Evolutionary conservation across 2,329 filamentous ascomycete species (phyloP).

Genomic region (Ophiosphaerella herpotricha): DNA sequence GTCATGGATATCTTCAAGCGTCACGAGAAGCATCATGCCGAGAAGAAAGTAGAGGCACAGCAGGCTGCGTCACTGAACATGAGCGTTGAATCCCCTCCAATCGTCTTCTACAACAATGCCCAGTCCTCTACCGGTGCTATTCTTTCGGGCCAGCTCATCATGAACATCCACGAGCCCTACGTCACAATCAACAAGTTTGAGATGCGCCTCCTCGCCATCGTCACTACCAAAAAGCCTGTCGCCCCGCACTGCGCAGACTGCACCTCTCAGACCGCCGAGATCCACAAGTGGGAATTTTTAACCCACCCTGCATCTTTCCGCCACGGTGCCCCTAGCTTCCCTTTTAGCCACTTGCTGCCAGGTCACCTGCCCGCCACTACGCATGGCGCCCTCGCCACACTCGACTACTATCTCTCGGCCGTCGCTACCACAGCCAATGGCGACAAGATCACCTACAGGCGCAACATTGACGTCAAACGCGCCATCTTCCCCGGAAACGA

Average conservation of each 20-base stretch:
- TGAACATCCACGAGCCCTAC: constrained; percentile 70
- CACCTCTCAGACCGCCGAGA: constrained; percentile 69
- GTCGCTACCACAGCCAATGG: constrained; percentile 60
- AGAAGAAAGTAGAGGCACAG: constrained; percentile 43
- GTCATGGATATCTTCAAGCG: constrained; percentile 48
- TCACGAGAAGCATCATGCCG: constrained; percentile 37
- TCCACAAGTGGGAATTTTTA: constrained; percentile 79
- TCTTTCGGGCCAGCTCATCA: constrained; percentile 79
- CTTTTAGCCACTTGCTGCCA: constrained; percentile 84
- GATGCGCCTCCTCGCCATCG: constrained; percentile 71
- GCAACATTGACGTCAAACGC: constrained; percentile 74
- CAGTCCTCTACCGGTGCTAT: constrained; percentile 80
- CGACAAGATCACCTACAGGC: constrained; percentile 67
- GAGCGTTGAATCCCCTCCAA: constrained; percentile 81
- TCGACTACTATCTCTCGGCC: constrained; percentile 73
- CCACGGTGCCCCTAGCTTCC: constrained; percentile 73
- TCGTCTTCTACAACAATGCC: constrained; percentile 79
- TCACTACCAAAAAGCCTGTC: constrained; percentile 81
- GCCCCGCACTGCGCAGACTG: constrained; percentile 79
- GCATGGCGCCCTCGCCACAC: constrained; percentile 70
- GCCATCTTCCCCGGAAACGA: constrained; percentile 78
- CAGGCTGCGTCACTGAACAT: constrained; percentile 61
- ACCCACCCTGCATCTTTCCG: constrained; percentile 42
- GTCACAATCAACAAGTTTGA: constrained; percentile 71
- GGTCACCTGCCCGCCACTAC: constrained; percentile 86